phyloP scores from a whole-genome alignment of 2,329 filamentous ascomycete genomes.

The Cryphonectria nitschkei region DNA sequence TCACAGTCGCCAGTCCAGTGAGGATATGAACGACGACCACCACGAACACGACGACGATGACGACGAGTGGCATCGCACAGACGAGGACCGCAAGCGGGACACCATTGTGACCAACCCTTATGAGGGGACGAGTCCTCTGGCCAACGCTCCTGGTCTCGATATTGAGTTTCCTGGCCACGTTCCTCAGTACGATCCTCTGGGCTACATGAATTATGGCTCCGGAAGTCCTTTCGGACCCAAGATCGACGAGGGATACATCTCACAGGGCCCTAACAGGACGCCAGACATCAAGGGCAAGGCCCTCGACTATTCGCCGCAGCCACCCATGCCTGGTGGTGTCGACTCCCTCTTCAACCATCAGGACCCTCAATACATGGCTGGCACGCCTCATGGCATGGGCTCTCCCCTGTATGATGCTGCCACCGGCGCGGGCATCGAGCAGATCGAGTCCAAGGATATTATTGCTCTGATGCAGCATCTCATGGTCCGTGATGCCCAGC shows the following conservation, averaged over 20 bases:
- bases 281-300: conserved; percentile 58
- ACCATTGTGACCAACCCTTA: conserved; percentile 70
- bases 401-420: conserved; percentile 90
- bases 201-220: conserved; percentile 53
- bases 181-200: conserved; percentile 38
- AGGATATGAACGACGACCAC: conserved; percentile 59
- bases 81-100: conserved; percentile 66
- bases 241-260: conserved; percentile 89
- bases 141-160: conserved; percentile 52
- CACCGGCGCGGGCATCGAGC: conserved; percentile 84
- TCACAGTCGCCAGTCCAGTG: conserved; percentile 57
- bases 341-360: conserved; percentile 70
- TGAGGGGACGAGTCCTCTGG: conserved; percentile 66
- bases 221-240: conserved; percentile 64
- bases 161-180: conserved; percentile 32
- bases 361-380: conserved; percentile 74
- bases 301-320: conserved; percentile 55
- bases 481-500: conserved; percentile 93
- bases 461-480: conserved; percentile 98
- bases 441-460: conserved; percentile 95
- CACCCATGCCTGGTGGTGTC: conserved; percentile 52
- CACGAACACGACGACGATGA: conserved; percentile 64
- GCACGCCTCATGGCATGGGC: conserved; percentile 87
- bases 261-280: conserved; percentile 64
- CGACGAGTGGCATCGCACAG: conserved; percentile 67